A percentile compares a stretch with the other conserved stretches of the same genome.
Evolutionary conservation across 371 early-diverging fungal genomes (phyloP).

Genomic region (Nematocida sp.): DNA sequence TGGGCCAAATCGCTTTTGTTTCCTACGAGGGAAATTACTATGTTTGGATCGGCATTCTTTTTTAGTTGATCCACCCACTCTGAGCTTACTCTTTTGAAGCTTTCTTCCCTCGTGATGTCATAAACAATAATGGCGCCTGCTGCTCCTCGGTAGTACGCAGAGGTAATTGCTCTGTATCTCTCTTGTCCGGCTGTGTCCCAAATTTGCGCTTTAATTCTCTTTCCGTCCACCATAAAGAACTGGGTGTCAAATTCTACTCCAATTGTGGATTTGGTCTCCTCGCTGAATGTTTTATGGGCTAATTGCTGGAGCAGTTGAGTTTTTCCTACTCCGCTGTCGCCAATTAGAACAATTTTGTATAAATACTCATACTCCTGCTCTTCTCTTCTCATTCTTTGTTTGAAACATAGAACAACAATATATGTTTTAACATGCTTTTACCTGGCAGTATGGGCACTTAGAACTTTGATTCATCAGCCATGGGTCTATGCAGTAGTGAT

Average conservation of each 20-base stretch:
- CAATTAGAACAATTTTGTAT: constrained; percentile 89
- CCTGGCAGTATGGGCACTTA: constrained; percentile 77
- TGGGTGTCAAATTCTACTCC: constrained; percentile 96
- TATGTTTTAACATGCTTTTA: neutral
- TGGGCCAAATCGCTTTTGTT: constrained; percentile 97
- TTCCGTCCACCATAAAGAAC: constrained; percentile 84
- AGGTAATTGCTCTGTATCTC: constrained; percentile 68
- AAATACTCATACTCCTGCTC: constrained; percentile 69
- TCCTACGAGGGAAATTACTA: constrained; percentile 94
- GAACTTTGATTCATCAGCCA: constrained; percentile 75
- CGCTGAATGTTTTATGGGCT: constrained; percentile 88
- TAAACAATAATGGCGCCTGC: constrained; percentile 94
- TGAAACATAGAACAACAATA: neutral
- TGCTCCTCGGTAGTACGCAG: constrained; percentile 93
- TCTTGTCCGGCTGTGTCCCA: constrained; percentile 84
- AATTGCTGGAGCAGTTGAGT: constrained; percentile 93
- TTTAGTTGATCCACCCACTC: constrained; percentile 95
- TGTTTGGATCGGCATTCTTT: constrained; percentile 89
- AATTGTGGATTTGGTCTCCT: constrained; percentile 94
- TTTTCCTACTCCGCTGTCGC: constrained; percentile 98
- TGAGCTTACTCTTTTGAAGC: constrained; percentile 80
- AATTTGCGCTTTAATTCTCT: constrained; percentile 96
- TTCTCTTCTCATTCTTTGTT: constrained; percentile 54
- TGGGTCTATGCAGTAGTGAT: constrained; percentile 79
- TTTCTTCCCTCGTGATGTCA: constrained; percentile 87